These are phyloP conservation scores for Paspalum vaginatum DNA, from an alignment of 176 grass and related monocot species.

Conservation along the genomic window DNA sequence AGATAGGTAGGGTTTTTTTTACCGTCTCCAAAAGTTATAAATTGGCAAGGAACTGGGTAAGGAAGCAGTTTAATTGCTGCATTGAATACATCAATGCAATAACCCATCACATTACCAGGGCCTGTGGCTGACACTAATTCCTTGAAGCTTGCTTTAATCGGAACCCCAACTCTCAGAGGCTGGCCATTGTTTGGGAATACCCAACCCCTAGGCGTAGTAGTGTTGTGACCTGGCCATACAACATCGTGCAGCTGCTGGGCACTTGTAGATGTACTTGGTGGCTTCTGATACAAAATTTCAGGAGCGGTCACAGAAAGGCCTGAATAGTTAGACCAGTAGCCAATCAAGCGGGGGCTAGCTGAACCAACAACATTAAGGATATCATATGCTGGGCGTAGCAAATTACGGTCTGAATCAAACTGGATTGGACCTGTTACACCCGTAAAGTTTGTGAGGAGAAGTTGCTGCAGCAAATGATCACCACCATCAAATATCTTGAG, in stretches of 20 bases:
- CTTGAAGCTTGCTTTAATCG: constrained; percentile 77
- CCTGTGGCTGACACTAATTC: constrained; percentile 61
- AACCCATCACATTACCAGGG: constrained; percentile 59
- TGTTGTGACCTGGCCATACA: constrained; percentile 64
- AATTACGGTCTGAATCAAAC: constrained; percentile 62
- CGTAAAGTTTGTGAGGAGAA: constrained; percentile 76
- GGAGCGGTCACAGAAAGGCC: constrained; percentile 67
- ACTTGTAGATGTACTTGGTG: constrained; percentile 56
- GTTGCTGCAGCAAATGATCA: constrained; percentile 60
- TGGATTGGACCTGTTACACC: constrained; percentile 64
- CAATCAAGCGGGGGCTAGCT: constrained; percentile 54
- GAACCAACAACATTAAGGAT: constrained; percentile 60
- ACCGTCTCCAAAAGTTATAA: constrained; percentile 69
- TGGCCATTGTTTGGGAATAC: constrained; percentile 76
- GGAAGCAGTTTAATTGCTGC: constrained; percentile 71
- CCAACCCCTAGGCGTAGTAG: constrained; percentile 62
- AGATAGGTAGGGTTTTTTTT: constrained; percentile 61
- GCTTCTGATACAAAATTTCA: constrained; percentile 65
- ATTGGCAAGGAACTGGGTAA: constrained; percentile 75
- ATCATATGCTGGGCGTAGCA: constrained; percentile 71
- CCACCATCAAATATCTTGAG: constrained; percentile 71
- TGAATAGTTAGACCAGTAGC: constrained; percentile 83
- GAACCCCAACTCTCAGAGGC: constrained; percentile 77
- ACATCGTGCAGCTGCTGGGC: constrained; percentile 48
- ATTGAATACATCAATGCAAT: constrained; percentile 75